phyloP scores from a whole-genome alignment of 2,329 filamentous ascomycete genomes.

The Clarireedia paspali region DNA sequence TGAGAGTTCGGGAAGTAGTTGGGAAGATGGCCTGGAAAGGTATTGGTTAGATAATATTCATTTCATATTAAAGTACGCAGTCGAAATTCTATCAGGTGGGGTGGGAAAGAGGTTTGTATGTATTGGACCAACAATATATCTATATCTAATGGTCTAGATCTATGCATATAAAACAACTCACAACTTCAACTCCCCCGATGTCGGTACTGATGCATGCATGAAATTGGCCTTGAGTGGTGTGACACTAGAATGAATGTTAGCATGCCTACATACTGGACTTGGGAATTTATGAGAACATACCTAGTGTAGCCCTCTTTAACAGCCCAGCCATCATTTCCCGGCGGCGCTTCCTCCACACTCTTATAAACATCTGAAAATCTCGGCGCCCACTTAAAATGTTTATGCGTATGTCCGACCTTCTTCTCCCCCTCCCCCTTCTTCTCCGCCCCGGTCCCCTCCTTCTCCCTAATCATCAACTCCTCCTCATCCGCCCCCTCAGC shows the following conservation, averaged over 20 bases:
- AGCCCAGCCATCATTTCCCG: slow-evolving; percentile 88
- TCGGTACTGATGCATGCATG: slow-evolving; percentile 61
- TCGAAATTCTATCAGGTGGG: slow-evolving; percentile 10
- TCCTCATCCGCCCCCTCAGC: slow-evolving; percentile 64
- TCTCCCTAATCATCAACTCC: slow-evolving; percentile 57
- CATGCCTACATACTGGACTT: slow-evolving; percentile 11
- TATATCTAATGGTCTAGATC: slow-evolving; percentile 24
- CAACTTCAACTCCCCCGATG: slow-evolving; percentile 70
- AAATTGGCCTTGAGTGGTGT: slow-evolving; percentile 92
- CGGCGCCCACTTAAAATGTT: slow-evolving; percentile 93
- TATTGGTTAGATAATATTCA: slow-evolving; percentile 1
- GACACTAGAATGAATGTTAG: slow-evolving; percentile 47
- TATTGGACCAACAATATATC: slow-evolving; percentile 27
- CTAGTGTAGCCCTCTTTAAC: slow-evolving; percentile 83
- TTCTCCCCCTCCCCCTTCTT: slow-evolving; percentile 27
- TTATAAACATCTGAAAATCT: slow-evolving; percentile 79
- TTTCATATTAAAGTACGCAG: neutral
- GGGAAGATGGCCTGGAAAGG: slow-evolving; percentile 11
- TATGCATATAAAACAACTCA: slow-evolving; percentile 50
- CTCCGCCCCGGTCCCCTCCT: slow-evolving; percentile 36
- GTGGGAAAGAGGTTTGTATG: slow-evolving; percentile 16
- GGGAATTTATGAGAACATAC: slow-evolving; percentile 37
- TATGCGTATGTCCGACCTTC: slow-evolving; percentile 53
- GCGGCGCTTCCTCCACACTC: slow-evolving; percentile 70
- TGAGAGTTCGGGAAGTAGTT: slow-evolving; percentile 12